phyloP scores from a whole-genome alignment of 2,329 filamentous ascomycete species.

The Cadophora malorum region DNA sequence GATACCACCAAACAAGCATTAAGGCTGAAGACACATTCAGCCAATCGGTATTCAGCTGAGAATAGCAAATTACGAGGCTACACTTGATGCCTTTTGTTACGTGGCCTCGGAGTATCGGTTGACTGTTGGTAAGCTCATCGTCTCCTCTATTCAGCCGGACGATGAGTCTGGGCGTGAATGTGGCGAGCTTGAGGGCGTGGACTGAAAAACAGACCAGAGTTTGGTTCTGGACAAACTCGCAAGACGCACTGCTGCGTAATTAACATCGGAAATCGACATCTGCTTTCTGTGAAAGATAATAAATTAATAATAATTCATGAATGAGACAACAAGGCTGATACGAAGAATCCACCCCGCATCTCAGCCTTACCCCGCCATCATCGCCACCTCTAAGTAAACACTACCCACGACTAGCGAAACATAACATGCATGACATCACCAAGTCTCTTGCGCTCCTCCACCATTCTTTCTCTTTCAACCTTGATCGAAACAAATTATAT shows the following conservation, averaged over 20 bases:
- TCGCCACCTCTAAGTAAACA: conserved; percentile 5
- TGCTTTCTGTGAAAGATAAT: no score
- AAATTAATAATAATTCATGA: no score
- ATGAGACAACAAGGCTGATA: background rate
- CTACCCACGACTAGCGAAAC: background rate
- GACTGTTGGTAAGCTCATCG: background rate
- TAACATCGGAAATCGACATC: no score
- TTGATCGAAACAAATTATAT: background rate
- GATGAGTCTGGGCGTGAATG: no score
- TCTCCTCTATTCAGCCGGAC: background rate
- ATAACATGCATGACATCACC: conserved; percentile 9
- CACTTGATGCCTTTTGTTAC: background rate
- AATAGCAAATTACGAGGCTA: background rate
- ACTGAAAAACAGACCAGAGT: no score
- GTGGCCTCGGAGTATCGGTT: background rate
- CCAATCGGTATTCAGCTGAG: background rate
- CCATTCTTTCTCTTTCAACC: background rate
- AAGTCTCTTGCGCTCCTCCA: background rate
- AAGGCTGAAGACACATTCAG: conserved; percentile 2
- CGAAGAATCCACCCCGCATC: background rate
- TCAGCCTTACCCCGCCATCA: background rate
- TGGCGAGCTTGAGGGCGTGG: no score
- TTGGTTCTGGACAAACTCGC: no score
- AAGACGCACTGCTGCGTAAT: no score
- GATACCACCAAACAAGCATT: background rate